A percentile compares a stretch with the other conserved stretches of the same genome.
Conservation (phyloP, 441 rosid species). For the Geranium incanum region DNA sequence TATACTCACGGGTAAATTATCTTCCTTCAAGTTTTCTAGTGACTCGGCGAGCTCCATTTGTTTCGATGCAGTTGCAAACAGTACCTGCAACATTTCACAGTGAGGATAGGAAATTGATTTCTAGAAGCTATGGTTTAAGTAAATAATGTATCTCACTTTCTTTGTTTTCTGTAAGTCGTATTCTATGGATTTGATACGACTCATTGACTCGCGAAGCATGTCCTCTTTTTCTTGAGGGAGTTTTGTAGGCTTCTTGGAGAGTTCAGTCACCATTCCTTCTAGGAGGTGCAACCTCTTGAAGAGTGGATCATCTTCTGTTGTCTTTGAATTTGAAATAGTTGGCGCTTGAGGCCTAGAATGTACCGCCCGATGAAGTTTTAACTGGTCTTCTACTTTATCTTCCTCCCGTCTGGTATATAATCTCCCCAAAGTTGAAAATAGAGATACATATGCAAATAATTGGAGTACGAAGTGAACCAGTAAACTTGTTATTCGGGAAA, state of each 20-base stretch:
- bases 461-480: conserved; percentile 37
- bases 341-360: conserved; percentile 36
- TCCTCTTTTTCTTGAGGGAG: conserved; percentile 86
- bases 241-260: conserved; percentile 49
- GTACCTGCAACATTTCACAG: conserved; percentile 42
- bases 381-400: conserved; percentile 25
- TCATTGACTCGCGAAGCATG: conserved; percentile 75
- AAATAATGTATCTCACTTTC: conserved; percentile 22
- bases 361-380: conserved; percentile 29
- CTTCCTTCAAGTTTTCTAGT: conserved; percentile 57
- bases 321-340: conserved; percentile 26
- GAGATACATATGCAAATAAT: conserved; percentile 42
- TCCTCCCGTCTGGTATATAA: conserved; percentile 28
- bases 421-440: conserved; percentile 40
- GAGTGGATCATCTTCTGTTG: conserved; percentile 40
- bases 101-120: background rate
- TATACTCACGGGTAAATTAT: conserved; percentile 48
- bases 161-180: conserved; percentile 86
- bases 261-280: conserved; percentile 63
- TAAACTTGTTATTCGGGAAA: conserved; percentile 31
- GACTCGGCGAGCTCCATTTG: conserved; percentile 87
- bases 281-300: conserved; percentile 79
- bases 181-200: conserved; percentile 73
- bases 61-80: conserved; percentile 79
- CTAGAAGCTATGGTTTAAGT: background rate